Evolutionary conservation across 257 asterid genomes (phyloP).

Genomic region (Solanum chiquidenum): DNA sequence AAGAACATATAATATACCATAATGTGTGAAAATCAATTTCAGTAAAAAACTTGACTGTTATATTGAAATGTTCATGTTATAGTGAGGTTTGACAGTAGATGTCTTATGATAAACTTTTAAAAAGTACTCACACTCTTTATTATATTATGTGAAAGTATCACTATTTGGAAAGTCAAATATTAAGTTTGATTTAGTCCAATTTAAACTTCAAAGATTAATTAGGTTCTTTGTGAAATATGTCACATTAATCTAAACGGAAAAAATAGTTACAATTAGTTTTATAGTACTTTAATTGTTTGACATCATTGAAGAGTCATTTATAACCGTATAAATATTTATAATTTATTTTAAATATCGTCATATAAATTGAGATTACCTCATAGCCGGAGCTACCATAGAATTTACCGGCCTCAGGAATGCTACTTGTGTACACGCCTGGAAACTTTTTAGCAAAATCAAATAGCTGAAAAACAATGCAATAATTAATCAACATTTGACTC

Average conservation of each 20-base stretch:
- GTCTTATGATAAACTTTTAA: too few relatives aligned
- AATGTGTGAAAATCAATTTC: neutral
- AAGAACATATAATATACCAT: neutral
- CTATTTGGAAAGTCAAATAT: neutral
- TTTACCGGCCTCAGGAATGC: constrained; percentile 27
- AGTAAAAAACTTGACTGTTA: neutral
- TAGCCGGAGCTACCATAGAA: constrained; percentile 48
- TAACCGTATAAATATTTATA: neutral
- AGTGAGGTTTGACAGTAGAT: neutral
- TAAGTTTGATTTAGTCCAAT: neutral
- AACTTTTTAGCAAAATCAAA: constrained; percentile 37
- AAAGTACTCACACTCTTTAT: too few relatives aligned
- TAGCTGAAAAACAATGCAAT: constrained; percentile 15
- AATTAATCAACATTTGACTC: neutral
- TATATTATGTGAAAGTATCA: too few relatives aligned
- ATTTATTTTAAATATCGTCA: neutral
- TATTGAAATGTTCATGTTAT: neutral
- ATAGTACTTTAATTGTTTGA: neutral
- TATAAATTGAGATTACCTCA: constrained; percentile 18
- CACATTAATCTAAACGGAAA: neutral
- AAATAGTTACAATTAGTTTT: neutral
- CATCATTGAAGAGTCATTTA: too few relatives aligned
- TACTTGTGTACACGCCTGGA: constrained; percentile 28
- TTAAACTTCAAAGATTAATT: neutral
- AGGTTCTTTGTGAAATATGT: neutral